A percentile compares a stretch with the other conserved stretches of the same genome.
Conservation (phyloP, 2,329 filamentous ascomycete species). For the Sporothrix variecibatus region DNA sequence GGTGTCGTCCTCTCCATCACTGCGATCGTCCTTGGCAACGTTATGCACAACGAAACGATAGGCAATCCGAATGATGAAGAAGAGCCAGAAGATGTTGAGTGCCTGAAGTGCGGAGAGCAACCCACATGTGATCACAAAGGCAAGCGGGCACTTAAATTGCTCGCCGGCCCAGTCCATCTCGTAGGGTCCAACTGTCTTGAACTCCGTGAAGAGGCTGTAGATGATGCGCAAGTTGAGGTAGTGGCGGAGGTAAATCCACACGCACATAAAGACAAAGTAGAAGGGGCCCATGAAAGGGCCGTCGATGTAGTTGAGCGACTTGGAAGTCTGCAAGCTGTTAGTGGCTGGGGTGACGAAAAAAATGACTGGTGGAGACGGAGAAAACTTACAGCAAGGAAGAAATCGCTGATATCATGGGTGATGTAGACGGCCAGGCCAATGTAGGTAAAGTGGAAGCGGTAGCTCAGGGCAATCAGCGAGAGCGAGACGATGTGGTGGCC, state of each 20-base stretch:
- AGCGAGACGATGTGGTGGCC: conserved; percentile 89
- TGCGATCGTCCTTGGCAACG: conserved; percentile 69
- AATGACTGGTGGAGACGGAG: neutral
- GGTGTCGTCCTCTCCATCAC: conserved; percentile 66
- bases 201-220: conserved; percentile 73
- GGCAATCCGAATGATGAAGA: conserved; percentile 73
- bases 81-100: conserved; percentile 81
- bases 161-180: conserved; percentile 73
- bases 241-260: conserved; percentile 91
- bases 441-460: conserved; percentile 95
- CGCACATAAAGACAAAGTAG: conserved; percentile 76
- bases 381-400: conserved; percentile 81
- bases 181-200: conserved; percentile 72
- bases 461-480: conserved; percentile 79
- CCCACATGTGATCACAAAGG: conserved; percentile 65
- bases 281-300: conserved; percentile 76
- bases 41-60: conserved; percentile 67
- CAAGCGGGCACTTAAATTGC: conserved; percentile 75
- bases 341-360: neutral
- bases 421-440: conserved; percentile 93
- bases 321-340: conserved; percentile 66
- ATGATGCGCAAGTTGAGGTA: conserved; percentile 79
- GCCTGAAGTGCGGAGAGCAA: conserved; percentile 70
- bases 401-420: conserved; percentile 91
- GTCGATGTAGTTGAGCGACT: conserved; percentile 88